Evolutionary conservation across 139 green algal species (phyloP).

Genomic region (Auxenochlorella protothecoides): DNA sequence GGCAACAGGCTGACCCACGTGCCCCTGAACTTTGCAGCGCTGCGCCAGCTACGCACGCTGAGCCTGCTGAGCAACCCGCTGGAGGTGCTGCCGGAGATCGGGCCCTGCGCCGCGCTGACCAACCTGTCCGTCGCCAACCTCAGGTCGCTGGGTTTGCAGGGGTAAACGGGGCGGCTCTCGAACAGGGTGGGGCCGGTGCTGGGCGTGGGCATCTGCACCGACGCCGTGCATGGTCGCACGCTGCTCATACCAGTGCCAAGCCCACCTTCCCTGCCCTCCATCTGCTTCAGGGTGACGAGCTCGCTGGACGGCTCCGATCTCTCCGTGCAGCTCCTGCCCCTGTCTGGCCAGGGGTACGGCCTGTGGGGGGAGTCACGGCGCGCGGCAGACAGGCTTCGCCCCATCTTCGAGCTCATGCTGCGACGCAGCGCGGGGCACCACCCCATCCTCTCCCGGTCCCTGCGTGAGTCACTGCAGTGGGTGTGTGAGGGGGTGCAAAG

Average conservation of each 20-base stretch:
- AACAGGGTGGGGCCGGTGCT: neutral
- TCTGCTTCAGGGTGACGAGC: slow-evolving; percentile 22
- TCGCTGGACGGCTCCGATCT: slow-evolving; percentile 31
- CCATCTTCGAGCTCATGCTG: slow-evolving; percentile 80
- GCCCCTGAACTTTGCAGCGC: slow-evolving; percentile 47
- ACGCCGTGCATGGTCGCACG: neutral
- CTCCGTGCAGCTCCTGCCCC: slow-evolving; percentile 32
- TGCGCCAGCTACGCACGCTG: slow-evolving; percentile 32
- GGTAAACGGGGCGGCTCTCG: too few species aligned
- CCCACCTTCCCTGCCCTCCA: neutral
- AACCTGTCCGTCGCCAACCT: slow-evolving; percentile 41
- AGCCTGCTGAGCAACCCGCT: slow-evolving; percentile 83
- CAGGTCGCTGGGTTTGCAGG: too few species aligned
- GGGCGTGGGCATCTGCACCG: slow-evolving; percentile 22
- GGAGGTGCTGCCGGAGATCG: slow-evolving; percentile 88
- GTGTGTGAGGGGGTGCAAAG: too few species aligned
- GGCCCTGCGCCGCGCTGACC: slow-evolving; percentile 50
- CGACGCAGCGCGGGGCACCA: slow-evolving; percentile 66
- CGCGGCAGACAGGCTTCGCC: slow-evolving; percentile 48
- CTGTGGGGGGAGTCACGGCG: neutral
- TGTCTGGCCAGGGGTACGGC: neutral
- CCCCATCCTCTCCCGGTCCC: slow-evolving; percentile 70
- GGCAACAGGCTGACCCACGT: slow-evolving; percentile 67
- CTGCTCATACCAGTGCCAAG: too few species aligned
- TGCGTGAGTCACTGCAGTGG: slow-evolving; percentile 34